Evolutionary conservation across 2,329 filamentous ascomycete species (phyloP).

Genomic region (Delphinella strobiligena): DNA sequence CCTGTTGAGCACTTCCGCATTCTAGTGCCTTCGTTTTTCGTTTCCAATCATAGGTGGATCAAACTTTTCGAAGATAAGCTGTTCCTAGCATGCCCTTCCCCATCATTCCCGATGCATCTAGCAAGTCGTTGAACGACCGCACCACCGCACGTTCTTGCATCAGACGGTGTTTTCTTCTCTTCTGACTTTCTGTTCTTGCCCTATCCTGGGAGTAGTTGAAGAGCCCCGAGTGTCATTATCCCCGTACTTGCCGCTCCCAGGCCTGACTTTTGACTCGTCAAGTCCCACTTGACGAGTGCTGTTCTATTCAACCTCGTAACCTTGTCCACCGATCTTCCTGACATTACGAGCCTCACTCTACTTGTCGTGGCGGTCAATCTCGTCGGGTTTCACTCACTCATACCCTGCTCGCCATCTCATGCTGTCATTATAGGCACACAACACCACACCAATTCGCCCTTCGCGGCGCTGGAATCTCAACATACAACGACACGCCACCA

Average conservation of each 20-base stretch:
- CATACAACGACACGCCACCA: conserved; percentile 3
- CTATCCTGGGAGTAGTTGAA: neutral
- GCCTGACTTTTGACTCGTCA: no score
- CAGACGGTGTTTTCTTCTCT: neutral
- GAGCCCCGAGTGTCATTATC: neutral
- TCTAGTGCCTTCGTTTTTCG: no score
- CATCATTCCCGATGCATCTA: neutral
- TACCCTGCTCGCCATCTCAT: neutral
- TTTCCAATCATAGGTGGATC: no score
- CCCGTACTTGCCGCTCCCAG: neutral
- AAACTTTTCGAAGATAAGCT: neutral
- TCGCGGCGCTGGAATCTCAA: neutral
- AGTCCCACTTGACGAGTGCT: no score
- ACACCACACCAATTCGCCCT: neutral
- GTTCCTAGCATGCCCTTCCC: neutral
- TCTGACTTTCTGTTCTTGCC: neutral
- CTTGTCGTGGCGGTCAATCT: no score
- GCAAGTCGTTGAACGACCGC: neutral
- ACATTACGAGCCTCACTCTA: no score
- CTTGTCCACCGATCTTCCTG: no score
- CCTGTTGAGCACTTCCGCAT: neutral
- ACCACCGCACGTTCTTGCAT: neutral
- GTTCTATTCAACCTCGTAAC: no score
- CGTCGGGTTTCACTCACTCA: no score
- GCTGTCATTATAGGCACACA: neutral